Evolutionary conservation across 768 basidiomycete species (phyloP).

Genomic region (Cystobasidium tubakii): DNA sequence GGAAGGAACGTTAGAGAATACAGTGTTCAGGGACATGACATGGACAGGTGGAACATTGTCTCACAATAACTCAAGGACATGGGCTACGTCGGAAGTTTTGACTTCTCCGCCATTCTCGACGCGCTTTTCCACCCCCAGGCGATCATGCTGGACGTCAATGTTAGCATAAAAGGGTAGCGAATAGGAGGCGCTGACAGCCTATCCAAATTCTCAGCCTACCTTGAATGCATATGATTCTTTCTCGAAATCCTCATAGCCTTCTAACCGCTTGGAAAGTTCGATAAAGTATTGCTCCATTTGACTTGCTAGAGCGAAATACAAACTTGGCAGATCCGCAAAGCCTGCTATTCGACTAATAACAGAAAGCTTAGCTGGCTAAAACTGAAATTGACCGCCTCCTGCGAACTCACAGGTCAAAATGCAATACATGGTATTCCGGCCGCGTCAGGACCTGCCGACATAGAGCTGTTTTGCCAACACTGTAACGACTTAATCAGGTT

Average conservation of each 20-base stretch:
- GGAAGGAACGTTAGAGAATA: no score
- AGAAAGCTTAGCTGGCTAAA: background rate
- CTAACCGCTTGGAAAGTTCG: constrained; percentile 73
- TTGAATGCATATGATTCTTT: constrained; percentile 74
- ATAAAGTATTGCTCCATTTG: constrained; percentile 45
- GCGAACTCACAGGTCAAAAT: constrained; percentile 61
- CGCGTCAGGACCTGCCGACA: constrained; percentile 68
- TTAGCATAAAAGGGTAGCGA: background rate
- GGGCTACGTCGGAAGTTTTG: constrained; percentile 70
- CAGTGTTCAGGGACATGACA: no score
- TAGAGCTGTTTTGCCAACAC: constrained; percentile 77
- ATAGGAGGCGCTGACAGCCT: no score
- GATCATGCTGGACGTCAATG: constrained; percentile 59
- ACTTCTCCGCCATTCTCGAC: constrained; percentile 54
- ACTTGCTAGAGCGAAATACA: constrained; percentile 53
- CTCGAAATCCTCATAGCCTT: constrained; percentile 65
- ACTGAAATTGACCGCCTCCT: constrained; percentile 7
- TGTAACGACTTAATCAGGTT: constrained; percentile 43
- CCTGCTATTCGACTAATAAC: constrained; percentile 33
- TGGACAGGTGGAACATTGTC: background rate
- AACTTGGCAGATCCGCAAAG: constrained; percentile 70
- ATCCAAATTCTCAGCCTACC: no score
- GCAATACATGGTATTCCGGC: constrained; percentile 68
- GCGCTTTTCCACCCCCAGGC: constrained; percentile 65
- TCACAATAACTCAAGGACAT: constrained; percentile 53